Percentiles rank a stretch among this genome's conserved stretches.
These are phyloP conservation scores for Cynara cardunculus DNA, from an alignment of 129 eudicot species.

Conservation along the genomic window DNA sequence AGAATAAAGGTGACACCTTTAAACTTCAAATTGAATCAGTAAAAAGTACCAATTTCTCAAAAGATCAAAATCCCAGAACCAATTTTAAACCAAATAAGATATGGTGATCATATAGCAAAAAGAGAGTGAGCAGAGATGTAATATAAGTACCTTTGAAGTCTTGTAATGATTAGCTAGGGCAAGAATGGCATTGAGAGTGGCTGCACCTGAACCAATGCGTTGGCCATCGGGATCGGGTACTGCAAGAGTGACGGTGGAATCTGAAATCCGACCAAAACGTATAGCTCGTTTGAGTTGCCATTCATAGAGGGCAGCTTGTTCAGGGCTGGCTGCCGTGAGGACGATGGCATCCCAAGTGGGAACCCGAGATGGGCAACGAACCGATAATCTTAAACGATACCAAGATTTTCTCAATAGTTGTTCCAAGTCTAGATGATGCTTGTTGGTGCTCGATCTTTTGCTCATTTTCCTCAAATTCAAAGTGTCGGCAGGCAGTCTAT, in stretches of 20 bases:
- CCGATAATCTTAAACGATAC: slow-evolving; percentile 74
- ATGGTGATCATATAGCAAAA: too few species aligned
- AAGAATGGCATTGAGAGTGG: slow-evolving; percentile 68
- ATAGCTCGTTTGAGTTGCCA: slow-evolving; percentile 87
- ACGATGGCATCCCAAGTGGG: slow-evolving; percentile 95
- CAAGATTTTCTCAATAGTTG: slow-evolving; percentile 63
- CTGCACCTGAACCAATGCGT: slow-evolving; percentile 98
- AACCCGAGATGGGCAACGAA: slow-evolving; percentile 71
- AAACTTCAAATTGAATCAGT: neutral
- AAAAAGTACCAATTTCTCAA: neutral
- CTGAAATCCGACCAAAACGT: slow-evolving; percentile 75
- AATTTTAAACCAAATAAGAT: neutral
- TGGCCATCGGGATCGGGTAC: slow-evolving; percentile 86
- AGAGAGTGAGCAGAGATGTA: neutral
- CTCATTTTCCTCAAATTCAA: slow-evolving; percentile 18
- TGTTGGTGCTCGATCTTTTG: slow-evolving; percentile 5
- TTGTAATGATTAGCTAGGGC: slow-evolving; percentile 55
- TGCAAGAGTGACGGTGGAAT: slow-evolving; percentile 72
- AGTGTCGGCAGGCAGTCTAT: slow-evolving; percentile 22
- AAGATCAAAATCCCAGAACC: neutral
- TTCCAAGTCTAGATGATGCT: slow-evolving; percentile 39
- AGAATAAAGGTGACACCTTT: neutral
- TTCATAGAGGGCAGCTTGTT: slow-evolving; percentile 79
- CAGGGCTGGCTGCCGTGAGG: slow-evolving; percentile 92
- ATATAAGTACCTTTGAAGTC: slow-evolving; percentile 19